Percentiles rank a stretch among this genome's conserved stretches.
phyloP scores from a whole-genome alignment of 2,329 filamentous ascomycete species.

The Botrytis deweyae region DNA sequence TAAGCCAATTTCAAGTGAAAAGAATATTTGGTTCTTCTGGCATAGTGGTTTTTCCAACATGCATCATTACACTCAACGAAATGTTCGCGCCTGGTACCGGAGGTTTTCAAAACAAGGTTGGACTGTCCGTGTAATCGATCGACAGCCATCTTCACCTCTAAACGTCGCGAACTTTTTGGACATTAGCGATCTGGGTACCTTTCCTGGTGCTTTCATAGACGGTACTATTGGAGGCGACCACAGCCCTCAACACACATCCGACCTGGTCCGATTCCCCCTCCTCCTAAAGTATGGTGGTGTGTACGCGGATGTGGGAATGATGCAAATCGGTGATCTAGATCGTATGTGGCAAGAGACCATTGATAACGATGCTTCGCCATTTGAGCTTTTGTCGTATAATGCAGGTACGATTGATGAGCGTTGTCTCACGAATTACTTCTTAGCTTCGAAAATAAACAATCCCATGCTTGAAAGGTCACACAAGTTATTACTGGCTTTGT shows the following conservation, averaged over 20 bases:
- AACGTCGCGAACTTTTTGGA: slow-evolving; percentile 53
- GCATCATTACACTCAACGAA: slow-evolving; percentile 53
- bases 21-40: slow-evolving; percentile 62
- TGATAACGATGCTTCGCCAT: slow-evolving; percentile 46
- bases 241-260: slow-evolving; percentile 54
- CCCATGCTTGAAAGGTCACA: slow-evolving; percentile 51
- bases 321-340: slow-evolving; percentile 58
- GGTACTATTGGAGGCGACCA: slow-evolving; percentile 50
- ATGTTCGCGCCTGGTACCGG: slow-evolving; percentile 53
- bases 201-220: slow-evolving; percentile 53
- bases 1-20: slow-evolving; percentile 44
- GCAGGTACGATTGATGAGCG: slow-evolving; percentile 40
- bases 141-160: slow-evolving; percentile 44
- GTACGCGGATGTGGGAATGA: slow-evolving; percentile 56
- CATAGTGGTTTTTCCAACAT: slow-evolving; percentile 50
- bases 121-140: slow-evolving; percentile 53
- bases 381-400: slow-evolving; percentile 51
- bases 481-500: slow-evolving; percentile 51
- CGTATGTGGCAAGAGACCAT: slow-evolving; percentile 52
- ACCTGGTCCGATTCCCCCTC: slow-evolving; percentile 57
- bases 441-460: slow-evolving; percentile 44
- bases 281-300: slow-evolving; percentile 57
- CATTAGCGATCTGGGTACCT: slow-evolving; percentile 43
- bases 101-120: slow-evolving; percentile 53
- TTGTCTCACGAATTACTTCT: slow-evolving; percentile 51